Percentiles rank a stretch among this genome's conserved stretches.
Conservation (phyloP, 1,284 basidiomycete species). For the Ceraceosorus guamensis region DNA sequence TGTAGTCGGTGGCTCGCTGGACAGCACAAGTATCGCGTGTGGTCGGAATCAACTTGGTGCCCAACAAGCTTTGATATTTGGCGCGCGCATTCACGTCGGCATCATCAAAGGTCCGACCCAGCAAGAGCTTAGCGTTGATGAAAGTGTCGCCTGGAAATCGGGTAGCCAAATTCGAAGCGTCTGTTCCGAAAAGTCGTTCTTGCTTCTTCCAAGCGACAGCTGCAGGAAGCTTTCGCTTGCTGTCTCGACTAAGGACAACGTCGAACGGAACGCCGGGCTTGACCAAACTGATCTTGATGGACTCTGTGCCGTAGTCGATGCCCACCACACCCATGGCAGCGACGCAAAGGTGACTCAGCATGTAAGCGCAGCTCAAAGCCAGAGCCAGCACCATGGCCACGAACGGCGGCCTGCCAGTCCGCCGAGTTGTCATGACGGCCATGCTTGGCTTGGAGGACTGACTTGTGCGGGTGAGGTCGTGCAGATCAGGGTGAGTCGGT, state of each 20-base stretch:
- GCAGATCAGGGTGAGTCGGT: too few species aligned
- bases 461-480: too few species aligned
- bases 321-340: constrained; percentile 42
- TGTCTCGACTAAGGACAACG: constrained; percentile 89
- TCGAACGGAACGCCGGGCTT: constrained; percentile 94
- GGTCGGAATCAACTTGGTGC: constrained; percentile 26
- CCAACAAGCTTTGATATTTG: constrained; percentile 25
- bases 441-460: too few species aligned
- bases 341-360: too few species aligned
- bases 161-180: constrained; percentile 77
- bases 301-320: constrained; percentile 48
- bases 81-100: constrained; percentile 15
- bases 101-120: constrained; percentile 53
- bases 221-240: constrained; percentile 87
- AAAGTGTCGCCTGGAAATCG: constrained; percentile 84
- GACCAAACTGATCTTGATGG: constrained; percentile 78
- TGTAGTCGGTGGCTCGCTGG: constrained; percentile 18
- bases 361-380: too few species aligned
- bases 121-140: constrained; percentile 77
- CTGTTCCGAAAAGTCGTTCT: constrained; percentile 78
- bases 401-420: too few species aligned
- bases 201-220: constrained; percentile 54
- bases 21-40: constrained; percentile 28
- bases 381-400: too few species aligned
- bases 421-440: too few species aligned